phyloP scores from a whole-genome alignment of 352 stramenopile species.

The Phytophthora colocasiae region DNA sequence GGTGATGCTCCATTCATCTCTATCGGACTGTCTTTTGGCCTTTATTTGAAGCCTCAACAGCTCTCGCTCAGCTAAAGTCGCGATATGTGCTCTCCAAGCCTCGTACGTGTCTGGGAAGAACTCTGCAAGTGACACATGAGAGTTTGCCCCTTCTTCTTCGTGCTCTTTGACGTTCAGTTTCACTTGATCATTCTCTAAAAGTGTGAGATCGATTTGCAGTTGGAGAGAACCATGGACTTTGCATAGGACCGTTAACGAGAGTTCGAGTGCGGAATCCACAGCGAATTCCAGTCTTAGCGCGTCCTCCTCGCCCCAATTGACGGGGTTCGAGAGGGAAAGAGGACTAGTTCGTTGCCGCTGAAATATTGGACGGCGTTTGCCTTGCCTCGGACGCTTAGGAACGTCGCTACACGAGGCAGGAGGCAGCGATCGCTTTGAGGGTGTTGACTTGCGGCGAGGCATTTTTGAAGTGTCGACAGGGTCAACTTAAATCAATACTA shows the following conservation, averaged over 20 bases:
- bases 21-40: slow-evolving; percentile 2
- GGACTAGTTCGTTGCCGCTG: slow-evolving; percentile 13
- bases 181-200: slow-evolving; percentile 19
- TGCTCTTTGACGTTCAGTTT: slow-evolving; percentile 10
- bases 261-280: slow-evolving; percentile 6
- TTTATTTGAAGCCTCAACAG: slow-evolving; percentile 52
- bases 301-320: slow-evolving; percentile 3
- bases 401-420: background rate
- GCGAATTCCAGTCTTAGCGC: slow-evolving; percentile 18
- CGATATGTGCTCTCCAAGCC: slow-evolving; percentile 19
- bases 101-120: slow-evolving; percentile 34
- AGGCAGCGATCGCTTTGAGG: slow-evolving; percentile 20
- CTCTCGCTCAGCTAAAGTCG: slow-evolving; percentile 31
- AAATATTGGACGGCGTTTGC: background rate
- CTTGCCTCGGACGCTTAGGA: slow-evolving; percentile 15
- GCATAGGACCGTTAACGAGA: slow-evolving; percentile 19
- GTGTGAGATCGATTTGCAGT: slow-evolving; percentile 19
- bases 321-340: slow-evolving; percentile 13
- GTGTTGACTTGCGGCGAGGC: slow-evolving; percentile 29
- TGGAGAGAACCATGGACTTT: background rate
- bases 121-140: slow-evolving; percentile 21
- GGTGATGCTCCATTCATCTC: slow-evolving; percentile 21
- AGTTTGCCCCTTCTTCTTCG: slow-evolving; percentile 2
- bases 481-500: too few species aligned
- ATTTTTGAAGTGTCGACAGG: slow-evolving; percentile 15